Evolutionary conservation across 306 rosid genomes (phyloP), one percentile per base, ranked within the genome.

Genomic region (Vigna radiata): DNA sequence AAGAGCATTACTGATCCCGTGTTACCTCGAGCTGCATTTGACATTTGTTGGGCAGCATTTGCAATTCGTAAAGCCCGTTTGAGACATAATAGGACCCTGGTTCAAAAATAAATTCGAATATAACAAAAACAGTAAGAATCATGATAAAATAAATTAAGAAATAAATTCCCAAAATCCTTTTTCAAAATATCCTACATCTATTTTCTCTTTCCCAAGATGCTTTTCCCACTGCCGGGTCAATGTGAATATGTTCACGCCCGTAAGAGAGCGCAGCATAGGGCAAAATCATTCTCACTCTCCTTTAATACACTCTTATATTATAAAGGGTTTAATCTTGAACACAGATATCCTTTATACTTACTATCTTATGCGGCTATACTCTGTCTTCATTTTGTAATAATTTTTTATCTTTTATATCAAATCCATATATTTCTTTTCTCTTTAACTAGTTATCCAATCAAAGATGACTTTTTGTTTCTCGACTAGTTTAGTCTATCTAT

Each of bases 61-160:
- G 97, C 98, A 61, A 94, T 94, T 85, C 97, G 88, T 75, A 90
- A 77, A 48, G 98, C 94, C 56, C 97, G 94, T 85, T 94, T 94
- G 44, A 94, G 90, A 90, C 98, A 94, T 54, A 90, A 83, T 75
- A 94, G 73, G 77, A 94, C 98, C 86, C 98, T 91, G 87, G 75
- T 82, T 70, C 60, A 80, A 59, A 73, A 67, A 48, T 18, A 29
- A 25, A 54, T 48, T 41, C 19, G 29, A 31, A 41, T n/a, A 5
- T 29, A 59, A 56, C 43, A 56, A 17, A 27, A 67, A 7, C 58
- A 39, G 19, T 19, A 56, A 69, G 64, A 79, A 75, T 25, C 41
- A 48, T 46, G 18, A 77, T 17, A 59, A 31, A 43, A 68, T 37
- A 53, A 62, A 54, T 25, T 17, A 16, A 43, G 27, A 61, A 68